Conservation (phyloP, 106 monocot genomes). For the Agapanthus africanus region DNA sequence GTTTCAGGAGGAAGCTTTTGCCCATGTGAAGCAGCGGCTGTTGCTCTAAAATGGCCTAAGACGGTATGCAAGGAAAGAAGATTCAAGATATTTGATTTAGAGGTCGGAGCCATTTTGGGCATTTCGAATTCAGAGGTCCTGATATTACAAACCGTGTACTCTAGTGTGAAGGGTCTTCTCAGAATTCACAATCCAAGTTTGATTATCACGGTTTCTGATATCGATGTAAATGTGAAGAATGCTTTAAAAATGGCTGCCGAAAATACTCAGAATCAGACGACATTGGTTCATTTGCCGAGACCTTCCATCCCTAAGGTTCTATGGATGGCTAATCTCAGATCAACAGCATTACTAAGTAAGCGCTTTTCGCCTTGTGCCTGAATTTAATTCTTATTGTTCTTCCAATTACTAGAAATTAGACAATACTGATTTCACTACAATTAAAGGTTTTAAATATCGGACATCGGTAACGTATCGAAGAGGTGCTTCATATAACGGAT, state of each 20-base stretch:
- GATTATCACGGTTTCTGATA: constrained; percentile 45
- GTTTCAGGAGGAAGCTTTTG: constrained; percentile 65
- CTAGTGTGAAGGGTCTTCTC: constrained; percentile 67
- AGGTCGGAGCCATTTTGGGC: constrained; percentile 51
- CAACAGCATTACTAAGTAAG: constrained; percentile 59
- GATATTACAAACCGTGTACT: constrained; percentile 57
- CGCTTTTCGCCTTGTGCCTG: too few species aligned
- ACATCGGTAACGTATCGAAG: too few species aligned
- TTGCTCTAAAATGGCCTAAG: constrained; percentile 60
- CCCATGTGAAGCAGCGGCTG: constrained; percentile 53
- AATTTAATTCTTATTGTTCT: too few species aligned
- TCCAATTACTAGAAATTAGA: too few species aligned
- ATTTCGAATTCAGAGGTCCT: constrained; percentile 62
- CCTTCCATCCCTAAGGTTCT: constrained; percentile 45
- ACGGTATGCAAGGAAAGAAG: constrained; percentile 69
- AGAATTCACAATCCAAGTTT: constrained; percentile 69
- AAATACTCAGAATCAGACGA: constrained; percentile 21
- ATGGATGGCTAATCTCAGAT: constrained; percentile 75
- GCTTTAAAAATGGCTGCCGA: constrained; percentile 68
- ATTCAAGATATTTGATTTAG: constrained; percentile 88
- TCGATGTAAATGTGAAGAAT: constrained; percentile 49
- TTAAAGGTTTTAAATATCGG: too few species aligned
- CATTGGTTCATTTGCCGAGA: constrained; percentile 50
- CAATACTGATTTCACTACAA: too few species aligned
- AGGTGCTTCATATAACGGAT: too few species aligned